Base-by-base conservation (phyloP, 257 asterid species). In the Haberlea rhodopensis region DNA sequence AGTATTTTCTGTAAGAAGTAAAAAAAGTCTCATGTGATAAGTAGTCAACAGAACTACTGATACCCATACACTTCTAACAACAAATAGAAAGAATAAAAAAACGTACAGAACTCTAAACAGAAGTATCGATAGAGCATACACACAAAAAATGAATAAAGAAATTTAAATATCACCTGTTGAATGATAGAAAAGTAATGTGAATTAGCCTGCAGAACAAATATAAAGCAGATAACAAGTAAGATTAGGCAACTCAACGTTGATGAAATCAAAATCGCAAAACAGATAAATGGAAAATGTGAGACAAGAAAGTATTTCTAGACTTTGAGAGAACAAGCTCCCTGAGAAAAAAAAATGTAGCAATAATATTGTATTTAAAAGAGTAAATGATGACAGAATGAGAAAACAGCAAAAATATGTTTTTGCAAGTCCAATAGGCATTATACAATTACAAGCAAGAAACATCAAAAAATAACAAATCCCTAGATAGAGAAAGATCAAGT, bases 181-280 rank as follows among this genome's bases (percentile, higher is more conserved):
- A 94, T 84, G 84, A 94, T 90, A 10, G 99, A 97, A 75, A 79
- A 90, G 77, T 84, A 94, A 78, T 94, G 99, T 48, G 99, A 94
- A 87, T 94, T 94, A 24, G 97, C 99, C 99, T 94, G 99, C 80
- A 85, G 52, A 74, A 73, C 45, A 0, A 66, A 65, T 65, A 60
- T 27, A 32, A 3, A 73, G 32, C 7, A 45, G 18, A 65, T 4
- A 71, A 37, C 23, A 53, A 63, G 67, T 65, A 49, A 76, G 80
- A 71, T 70, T 71, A 51, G 66, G 53, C 56, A 25, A 54, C 61
- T 61, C 56, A 55, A 51, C 51, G 53, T 53, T 37, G 53, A 31
- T 57, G n/a, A 55, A 15, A 57, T 34, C 43, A 27, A 60, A 53
- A 49, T 34, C 27, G 31, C 53, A 73, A 27, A 40, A 11, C 62